phyloP scores from a whole-genome alignment of 1,284 basidiomycete species.

The Austroboletus niveus region DNA sequence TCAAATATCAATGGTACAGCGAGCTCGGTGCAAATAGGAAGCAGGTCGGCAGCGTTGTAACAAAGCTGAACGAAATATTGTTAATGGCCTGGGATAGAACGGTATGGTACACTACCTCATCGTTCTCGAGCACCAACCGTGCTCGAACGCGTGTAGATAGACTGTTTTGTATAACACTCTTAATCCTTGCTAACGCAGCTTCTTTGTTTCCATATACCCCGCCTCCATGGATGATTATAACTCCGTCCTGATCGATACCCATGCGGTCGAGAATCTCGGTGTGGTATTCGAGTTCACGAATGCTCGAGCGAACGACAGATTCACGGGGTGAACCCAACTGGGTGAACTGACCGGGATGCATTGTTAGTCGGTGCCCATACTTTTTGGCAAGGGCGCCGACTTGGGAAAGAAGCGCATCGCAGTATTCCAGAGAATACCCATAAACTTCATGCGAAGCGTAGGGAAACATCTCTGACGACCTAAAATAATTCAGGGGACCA shows the following conservation, averaged over 20 bases:
- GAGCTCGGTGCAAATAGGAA: constrained; percentile 81
- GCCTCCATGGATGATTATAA: constrained; percentile 82
- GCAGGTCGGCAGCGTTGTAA: constrained; percentile 83
- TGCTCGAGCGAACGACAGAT: constrained; percentile 69
- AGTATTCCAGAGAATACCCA: constrained; percentile 76
- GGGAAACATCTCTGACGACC: constrained; percentile 87
- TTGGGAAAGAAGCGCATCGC: constrained; percentile 38
- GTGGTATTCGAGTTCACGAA: constrained; percentile 83
- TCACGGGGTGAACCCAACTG: constrained; percentile 79
- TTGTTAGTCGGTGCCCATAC: constrained; percentile 80
- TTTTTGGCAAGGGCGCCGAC: constrained; percentile 75
- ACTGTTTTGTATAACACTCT: constrained; percentile 58
- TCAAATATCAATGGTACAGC: constrained; percentile 79
- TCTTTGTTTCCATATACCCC: constrained; percentile 81
- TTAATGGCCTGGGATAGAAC: background rate
- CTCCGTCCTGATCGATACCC: constrained; percentile 71
- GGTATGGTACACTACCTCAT: constrained; percentile 56
- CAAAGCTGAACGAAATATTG: constrained; percentile 57
- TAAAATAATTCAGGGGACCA: constrained; percentile 6
- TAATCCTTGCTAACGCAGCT: constrained; percentile 70
- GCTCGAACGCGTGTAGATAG: constrained; percentile 66
- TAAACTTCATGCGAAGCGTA: constrained; percentile 81
- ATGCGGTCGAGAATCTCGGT: constrained; percentile 84
- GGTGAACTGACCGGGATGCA: constrained; percentile 87
- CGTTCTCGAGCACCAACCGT: constrained; percentile 87